Percentiles rank a stretch among this genome's conserved stretches.
Evolutionary conservation across 768 basidiomycete genomes (phyloP).

Genomic region (Tylopilus rubrobrunneus): DNA sequence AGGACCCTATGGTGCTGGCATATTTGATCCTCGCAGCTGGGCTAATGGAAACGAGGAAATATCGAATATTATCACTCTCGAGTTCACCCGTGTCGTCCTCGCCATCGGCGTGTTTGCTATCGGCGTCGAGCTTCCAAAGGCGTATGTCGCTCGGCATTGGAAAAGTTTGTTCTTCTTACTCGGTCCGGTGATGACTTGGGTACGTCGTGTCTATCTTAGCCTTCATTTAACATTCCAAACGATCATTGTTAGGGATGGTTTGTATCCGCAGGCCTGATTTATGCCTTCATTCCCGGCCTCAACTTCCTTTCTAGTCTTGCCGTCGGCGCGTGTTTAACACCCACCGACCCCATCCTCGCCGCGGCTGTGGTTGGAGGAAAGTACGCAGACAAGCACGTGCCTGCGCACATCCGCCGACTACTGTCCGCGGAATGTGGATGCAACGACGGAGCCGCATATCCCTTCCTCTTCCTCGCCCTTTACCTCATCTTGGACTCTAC

Average conservation of each 20-base stretch:
- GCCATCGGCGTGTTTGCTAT: constrained; percentile 90
- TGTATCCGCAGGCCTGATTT: constrained; percentile 87
- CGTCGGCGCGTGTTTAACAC: constrained; percentile 89
- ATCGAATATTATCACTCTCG: constrained; percentile 40
- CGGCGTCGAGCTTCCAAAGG: constrained; percentile 95
- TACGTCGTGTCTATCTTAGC: constrained; percentile 34
- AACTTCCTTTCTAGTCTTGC: constrained; percentile 87
- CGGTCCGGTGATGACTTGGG: constrained; percentile 81
- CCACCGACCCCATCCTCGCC: constrained; percentile 52
- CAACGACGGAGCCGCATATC: constrained; percentile 97
- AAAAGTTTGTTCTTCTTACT: constrained; percentile 82
- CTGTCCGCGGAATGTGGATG: constrained; percentile 80
- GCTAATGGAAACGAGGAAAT: too few species aligned
- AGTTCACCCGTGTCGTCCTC: too few species aligned
- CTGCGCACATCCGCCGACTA: constrained; percentile 68
- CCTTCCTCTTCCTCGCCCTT: constrained; percentile 86
- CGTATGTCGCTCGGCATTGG: constrained; percentile 94
- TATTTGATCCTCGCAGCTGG: constrained; percentile 76
- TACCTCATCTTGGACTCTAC: constrained; percentile 74
- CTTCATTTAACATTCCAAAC: constrained; percentile 6
- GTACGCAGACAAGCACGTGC: constrained; percentile 97
- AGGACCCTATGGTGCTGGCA: constrained; percentile 80
- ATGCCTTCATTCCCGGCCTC: constrained; percentile 84
- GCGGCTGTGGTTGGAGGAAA: constrained; percentile 80
- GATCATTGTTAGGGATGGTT: constrained; percentile 74